Evolutionary conservation across 2,329 filamentous ascomycete genomes (phyloP), one percentile per base, ranked within the genome.

Genomic region (Ceratocystis alfenasii): DNA sequence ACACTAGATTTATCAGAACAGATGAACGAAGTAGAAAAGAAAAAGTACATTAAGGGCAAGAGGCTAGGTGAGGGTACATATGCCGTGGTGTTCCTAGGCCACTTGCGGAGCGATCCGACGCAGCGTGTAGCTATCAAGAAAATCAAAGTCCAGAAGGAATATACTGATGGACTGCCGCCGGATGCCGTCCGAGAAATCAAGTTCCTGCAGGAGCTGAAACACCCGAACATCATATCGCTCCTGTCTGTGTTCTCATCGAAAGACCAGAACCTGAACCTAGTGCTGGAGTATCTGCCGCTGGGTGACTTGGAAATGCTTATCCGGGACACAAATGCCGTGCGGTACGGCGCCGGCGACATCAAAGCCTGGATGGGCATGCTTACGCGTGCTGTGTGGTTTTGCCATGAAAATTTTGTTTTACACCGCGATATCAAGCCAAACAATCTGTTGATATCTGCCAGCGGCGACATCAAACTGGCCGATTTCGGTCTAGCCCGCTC

Each of bases 281-380:
- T 99, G 28, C 85, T 99, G 71, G 94, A 99, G 76, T 95, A 88
- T 75, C 82, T 97, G 3, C 92, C 93, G 0, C 84, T 90, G n/a
- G 93, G 94, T 70, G 94, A 99, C 76, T 82, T 99, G 33, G 90
- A 97, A 76, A 90, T 92, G 82, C 83, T 99, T 67, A 95, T 96
- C 74, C 89, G 90, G 74, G 92, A 97, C 76, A 85, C 83, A 36
- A 83, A 87, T 59, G 79, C 79, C 65, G 87, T 96, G 60, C 84
- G 86, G 65, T 97, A 97, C 75, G 89, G 89, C 68, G 84, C 85
- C 10, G 88, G 89, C 20, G 94, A 99, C 75, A 91, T 97, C 75
- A 99, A 99, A 75, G 88, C 91, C 17, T 99, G 94, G 94, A 95
- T 96, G 87, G 89, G 89, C 69, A 97, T 97, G 94, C 82, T 97